Evolutionary conservation across 345 rosid species (phyloP), one percentile per base, ranked within the genome.

Genomic region (Syzygium jambos): DNA sequence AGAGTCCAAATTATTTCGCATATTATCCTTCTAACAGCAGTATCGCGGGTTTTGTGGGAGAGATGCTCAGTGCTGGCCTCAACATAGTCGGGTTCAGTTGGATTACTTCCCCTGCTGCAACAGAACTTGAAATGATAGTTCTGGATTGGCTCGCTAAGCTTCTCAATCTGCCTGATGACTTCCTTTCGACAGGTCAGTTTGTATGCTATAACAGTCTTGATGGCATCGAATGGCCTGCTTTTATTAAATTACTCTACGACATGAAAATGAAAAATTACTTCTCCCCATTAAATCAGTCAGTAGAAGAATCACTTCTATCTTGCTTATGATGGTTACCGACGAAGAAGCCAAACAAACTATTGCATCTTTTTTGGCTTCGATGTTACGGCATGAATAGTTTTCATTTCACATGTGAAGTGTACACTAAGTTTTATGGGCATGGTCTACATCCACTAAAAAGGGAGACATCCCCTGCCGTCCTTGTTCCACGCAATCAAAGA

Each of bases 21-120:
- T 97, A 97, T 88, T 95, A 91, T 88, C 99, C 98, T 90, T 93
- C 99, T 3, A 97, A 95, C 80, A 93, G 98, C 87, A 97, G 98
- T 46, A 91, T 97, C 46, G 98, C 98, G 1, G 99, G 99, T 30
- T 96, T 97, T 89, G 85, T 97, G 91, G 99, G 98, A 86, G 99
- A 96, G 91, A 97, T 97, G 99, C 94, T 97, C 85, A 95, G 98
- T 85, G 96, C 98, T 90, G 98, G 97, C 89, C 92, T 97, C 61
- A 94, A 91, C 30, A 93, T 97, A 46, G 96, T 95, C 86, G 98
- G 98, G 85, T 96, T 95, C 88, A 97, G 98, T 90, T 95, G 98
- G 99, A 92, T 97, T 52, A 92, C 98, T 86, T 96, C 98, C 85
- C 99, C 98, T 52, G 98, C 98, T 61, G 98, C 98, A 15, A 96